Evolutionary conservation across 1,284 basidiomycete genomes (phyloP), one percentile per base, ranked within the genome.

Genomic region (Filobasidium uniguttulatum): DNA sequence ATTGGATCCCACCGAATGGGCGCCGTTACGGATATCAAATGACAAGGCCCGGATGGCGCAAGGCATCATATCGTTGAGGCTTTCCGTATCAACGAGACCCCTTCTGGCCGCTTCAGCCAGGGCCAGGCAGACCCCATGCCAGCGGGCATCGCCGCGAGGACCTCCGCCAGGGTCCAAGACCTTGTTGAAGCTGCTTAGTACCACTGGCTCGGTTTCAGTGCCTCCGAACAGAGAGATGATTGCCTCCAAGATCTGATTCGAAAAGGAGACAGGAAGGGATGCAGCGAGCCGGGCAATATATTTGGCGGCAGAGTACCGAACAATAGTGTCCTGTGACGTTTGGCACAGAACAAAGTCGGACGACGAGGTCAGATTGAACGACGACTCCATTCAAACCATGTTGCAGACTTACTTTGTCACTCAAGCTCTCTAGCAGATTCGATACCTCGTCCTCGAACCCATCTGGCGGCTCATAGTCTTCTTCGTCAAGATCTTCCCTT

Each of bases 231-330:
- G 54, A 74, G 68, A 76, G 45, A 91, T 71, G 29, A 93, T 72
- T 3, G 81, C 88, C 44, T 85, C 80, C 2, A 89, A 69, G 10
- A 97, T 80, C 64, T 98, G 88, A 28, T 76, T 72, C 0, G 79
- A 73, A 59, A 91, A 83, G 12, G 81, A 79, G 0, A 66, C 53
- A 2, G 93, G 86, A 0, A 98, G 76, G 14, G 84, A 76, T 55
- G 84, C 81, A 1, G 86, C 77, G 35, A 98, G 77, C 6, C 90
- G 80, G 5, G 90, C 85, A 10, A 97, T 72, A 23, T 87, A 88
- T 67, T 98, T 99, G 5, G 94, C 87, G 2, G 87, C 79, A 9
- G 91, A 90, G 77, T 89, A 98, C 41, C 94, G 83, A 19, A 98
- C 89, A 26, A 90, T 73, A 0, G 94, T 96, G 62, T 97, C 91